Evolutionary conservation across 129 eudicot species (phyloP), one percentile per base, ranked within the genome.

Genomic region (Dittrichia graveolens): DNA sequence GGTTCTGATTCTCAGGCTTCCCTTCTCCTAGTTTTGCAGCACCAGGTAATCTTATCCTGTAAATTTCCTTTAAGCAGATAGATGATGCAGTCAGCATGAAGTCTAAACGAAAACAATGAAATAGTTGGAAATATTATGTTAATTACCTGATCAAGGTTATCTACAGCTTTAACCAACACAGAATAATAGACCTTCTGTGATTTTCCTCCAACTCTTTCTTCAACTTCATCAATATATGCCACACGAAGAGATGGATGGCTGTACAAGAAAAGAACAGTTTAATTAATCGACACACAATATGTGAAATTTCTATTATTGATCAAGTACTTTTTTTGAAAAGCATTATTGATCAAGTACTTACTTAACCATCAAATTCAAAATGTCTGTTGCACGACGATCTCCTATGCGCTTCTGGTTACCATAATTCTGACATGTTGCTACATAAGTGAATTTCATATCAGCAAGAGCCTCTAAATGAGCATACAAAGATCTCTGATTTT

Each of bases 1-100:
- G 99, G 67, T 95, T 95, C 79, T 95, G 99, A 78, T 95, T 95
- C 83, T 95, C 99, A 70, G 99, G 99, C 75, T 95, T 95, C 67
- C 99, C 99, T 90, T 95, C 99, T 78, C 99, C 99, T 67, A 95
- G 72, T 78, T 83, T 95, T 79, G 97, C 96, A 58, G 97, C 61
- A 9, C 99, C 99, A 47, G 99, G 99, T 79, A 95, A 81, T 67
- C 86, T 95, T 75, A 95, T 88, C 48, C 99, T 94, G 82, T 90
- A 95, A 64, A 95, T 95, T 90, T 95, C 99, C 99, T 95, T 61
- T 63, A 59, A 79, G 68, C 70, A 72, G 58, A 79, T 52, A 49
- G 31, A 9, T 45, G 34, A 5, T 31, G 46, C 58, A 71, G 19
- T 54, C 44, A 68, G 38, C 60, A 44, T 73, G 5, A 16, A 77